Base-by-base conservation (phyloP, 805 yeast species). In the Lachancea nothofagi region DNA sequence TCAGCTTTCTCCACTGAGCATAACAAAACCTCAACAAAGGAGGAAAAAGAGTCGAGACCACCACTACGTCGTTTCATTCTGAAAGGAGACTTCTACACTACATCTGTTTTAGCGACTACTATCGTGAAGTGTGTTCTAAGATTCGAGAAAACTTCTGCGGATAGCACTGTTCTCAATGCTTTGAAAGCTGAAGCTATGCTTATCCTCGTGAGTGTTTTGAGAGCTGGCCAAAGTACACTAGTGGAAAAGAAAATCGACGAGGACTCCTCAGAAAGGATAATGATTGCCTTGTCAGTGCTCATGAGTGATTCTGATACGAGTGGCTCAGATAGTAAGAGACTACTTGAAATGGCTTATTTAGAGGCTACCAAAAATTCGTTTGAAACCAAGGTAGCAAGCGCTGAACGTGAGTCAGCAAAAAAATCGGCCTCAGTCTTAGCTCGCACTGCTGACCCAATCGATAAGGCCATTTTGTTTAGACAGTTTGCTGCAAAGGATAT, bases 111-210 rank as follows among this genome's bases (percentile, higher is more conserved):
- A 44, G 76, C 96, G 0, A 80, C 94, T 2, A 83, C 97, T 2
- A 74, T 93, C 49, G 86, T 94, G 33, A 93, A 93, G 67, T 74
- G 93, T 41, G 83, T 87, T 19, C 69, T 93, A 53, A 77, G 96
- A 58, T 77, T 83, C 55, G 74, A 77, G 45, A 74, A 75, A 48
- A 62, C 75, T 27, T 66, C 81, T 2, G 63, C 70, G 7, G 73
- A 78, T 43, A 66, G 66, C n/a, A 69, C 77, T 26, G 67, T 77
- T 43, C 61, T 80, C 48, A 90, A 93, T 62, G 94, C 94, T 10
- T 72, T 87, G 55, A 85, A 83, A 54, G 97, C 97, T 17, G 98
- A 93, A 67, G 97, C 96, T 12, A 72, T 90, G 70, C 75, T 93
- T 54, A 83, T 87, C 44, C 75, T 94, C 79, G 95, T 95, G 40